A percentile compares a stretch with the other conserved stretches of the same genome.
Evolutionary conservation across 768 basidiomycete species (phyloP).

Genomic region (Dentipellis sp.): DNA sequence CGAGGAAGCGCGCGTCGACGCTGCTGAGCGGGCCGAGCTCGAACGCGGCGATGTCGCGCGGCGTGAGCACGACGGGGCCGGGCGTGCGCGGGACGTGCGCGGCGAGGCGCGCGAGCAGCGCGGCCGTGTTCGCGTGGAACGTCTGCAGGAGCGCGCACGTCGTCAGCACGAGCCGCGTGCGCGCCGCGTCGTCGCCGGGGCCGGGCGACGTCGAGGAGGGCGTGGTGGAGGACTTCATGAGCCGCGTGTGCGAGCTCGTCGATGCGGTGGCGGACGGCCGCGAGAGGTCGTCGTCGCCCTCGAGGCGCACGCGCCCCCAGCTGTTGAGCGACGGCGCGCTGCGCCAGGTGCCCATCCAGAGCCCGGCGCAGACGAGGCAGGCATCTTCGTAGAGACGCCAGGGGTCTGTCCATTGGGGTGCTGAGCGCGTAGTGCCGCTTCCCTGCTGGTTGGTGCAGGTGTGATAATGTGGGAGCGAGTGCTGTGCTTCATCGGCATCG

Average conservation of each 20-base stretch:
- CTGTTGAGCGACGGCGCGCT: conserved; percentile 24
- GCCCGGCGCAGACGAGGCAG: conserved; percentile 70
- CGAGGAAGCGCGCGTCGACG: conserved; percentile 64
- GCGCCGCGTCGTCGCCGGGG: conserved; percentile 35
- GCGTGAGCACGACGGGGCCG: conserved; percentile 34
- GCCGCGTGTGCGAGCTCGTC: conserved; percentile 14
- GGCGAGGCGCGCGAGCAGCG: conserved; percentile 41
- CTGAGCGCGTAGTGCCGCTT: conserved; percentile 5
- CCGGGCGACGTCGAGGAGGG: conserved; percentile 17
- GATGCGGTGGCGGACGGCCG: conserved; percentile 24
- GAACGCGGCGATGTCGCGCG: conserved; percentile 57
- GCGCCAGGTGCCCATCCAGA: conserved; percentile 72
- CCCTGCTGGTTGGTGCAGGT: not conserved
- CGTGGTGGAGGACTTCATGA: conserved; percentile 17
- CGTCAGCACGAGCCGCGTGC: conserved; percentile 31
- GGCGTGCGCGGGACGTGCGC: conserved; percentile 15
- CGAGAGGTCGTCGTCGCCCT: conserved; percentile 58
- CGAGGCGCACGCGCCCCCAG: conserved; percentile 41
- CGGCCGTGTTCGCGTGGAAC: conserved; percentile 52
- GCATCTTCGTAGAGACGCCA: conserved; percentile 84
- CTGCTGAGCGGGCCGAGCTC: conserved; percentile 69
- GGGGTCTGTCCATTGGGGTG: conserved; percentile 57
- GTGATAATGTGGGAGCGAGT: conserved; percentile 12
- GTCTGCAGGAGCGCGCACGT: conserved; percentile 47
- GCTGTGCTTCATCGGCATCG: conserved; percentile 26